phyloP scores from a whole-genome alignment of 1,139 yeast species.

The Hanseniaspora uvarum region DNA sequence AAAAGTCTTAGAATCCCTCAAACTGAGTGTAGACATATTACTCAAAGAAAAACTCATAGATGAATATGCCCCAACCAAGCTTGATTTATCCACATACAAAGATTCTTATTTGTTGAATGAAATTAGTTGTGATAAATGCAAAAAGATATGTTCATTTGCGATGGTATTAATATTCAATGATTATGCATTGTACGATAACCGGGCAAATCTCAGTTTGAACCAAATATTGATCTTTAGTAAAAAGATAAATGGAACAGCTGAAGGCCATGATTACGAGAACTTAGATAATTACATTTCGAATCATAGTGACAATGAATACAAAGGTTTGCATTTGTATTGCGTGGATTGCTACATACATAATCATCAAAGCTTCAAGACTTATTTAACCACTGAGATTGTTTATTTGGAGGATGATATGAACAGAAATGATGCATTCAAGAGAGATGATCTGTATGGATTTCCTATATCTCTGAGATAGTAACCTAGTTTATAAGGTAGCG shows the following conservation, averaged over 20 bases:
- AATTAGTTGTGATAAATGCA: slow-evolving; percentile 10
- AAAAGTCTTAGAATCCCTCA: neutral
- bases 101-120: slow-evolving; percentile 9
- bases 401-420: slow-evolving; percentile 3
- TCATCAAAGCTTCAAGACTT: neutral
- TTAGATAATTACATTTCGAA: slow-evolving; percentile 3
- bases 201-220: neutral
- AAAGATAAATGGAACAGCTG: neutral
- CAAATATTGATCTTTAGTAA: slow-evolving; percentile 5
- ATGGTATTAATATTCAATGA: slow-evolving; percentile 9
- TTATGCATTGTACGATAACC: neutral
- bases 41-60: slow-evolving; percentile 19
- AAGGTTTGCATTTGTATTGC: slow-evolving; percentile 3
- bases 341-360: slow-evolving; percentile 1
- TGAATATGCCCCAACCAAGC: neutral
- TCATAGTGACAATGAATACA: neutral
- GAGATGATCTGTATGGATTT: neutral
- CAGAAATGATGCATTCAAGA: neutral
- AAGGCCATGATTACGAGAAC: slow-evolving; percentile 9
- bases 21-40: slow-evolving; percentile 16
- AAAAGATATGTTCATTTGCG: slow-evolving; percentile 13
- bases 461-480: neutral
- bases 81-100: neutral
- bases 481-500: neutral
- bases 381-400: slow-evolving; percentile 2